These are phyloP conservation scores for Prototheca wickerhamii DNA, from an alignment of 163 green algal species.

Conservation along the genomic window DNA sequence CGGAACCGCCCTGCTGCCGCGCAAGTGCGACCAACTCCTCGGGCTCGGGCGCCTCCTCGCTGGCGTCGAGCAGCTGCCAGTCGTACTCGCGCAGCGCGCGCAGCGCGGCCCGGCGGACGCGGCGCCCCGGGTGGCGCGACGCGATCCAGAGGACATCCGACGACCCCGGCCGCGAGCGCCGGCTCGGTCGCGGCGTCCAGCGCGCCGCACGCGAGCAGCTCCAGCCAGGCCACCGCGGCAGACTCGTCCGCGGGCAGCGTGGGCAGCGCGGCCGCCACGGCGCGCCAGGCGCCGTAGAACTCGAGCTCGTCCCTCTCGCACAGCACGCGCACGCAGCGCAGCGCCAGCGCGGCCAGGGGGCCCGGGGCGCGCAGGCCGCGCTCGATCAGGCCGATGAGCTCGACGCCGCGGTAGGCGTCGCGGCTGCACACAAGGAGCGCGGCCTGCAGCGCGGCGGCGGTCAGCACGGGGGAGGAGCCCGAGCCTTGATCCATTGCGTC, in stretches of 20 bases:
- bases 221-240: constrained; percentile 5
- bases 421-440: background rate
- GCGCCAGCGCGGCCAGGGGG: background rate
- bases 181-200: background rate
- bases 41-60: background rate
- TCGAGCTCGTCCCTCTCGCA: constrained; percentile 10
- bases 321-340: constrained; percentile 1
- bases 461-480: too few relatives aligned
- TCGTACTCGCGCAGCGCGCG: background rate
- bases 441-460: background rate
- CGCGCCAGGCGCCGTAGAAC: constrained; percentile 13
- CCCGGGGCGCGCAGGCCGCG: background rate
- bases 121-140: background rate
- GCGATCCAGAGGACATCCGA: background rate
- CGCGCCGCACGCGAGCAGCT: background rate
- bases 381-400: background rate
- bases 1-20: too few relatives aligned
- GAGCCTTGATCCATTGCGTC: too few relatives aligned
- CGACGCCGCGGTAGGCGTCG: background rate
- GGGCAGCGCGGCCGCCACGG: background rate
- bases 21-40: background rate
- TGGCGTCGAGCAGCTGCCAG: background rate
- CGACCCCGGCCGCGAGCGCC: background rate
- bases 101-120: background rate
- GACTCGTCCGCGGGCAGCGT: constrained; percentile 2